Evolutionary conservation across 139 green algal species (phyloP).

Genomic region (Micractinium conductrix): DNA sequence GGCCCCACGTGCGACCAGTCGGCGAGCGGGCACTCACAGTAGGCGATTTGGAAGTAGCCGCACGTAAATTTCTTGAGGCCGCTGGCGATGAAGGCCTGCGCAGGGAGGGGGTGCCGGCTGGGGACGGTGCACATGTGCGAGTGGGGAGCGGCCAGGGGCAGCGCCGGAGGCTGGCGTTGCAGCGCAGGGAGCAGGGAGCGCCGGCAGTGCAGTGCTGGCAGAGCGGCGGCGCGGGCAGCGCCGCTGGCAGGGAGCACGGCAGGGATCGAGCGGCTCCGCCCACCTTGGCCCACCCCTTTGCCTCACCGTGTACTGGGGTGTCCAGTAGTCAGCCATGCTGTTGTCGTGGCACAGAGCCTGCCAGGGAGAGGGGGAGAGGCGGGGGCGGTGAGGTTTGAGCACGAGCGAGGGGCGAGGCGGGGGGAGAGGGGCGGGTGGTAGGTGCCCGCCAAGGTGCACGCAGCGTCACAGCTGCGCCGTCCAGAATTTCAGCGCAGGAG

Average conservation of each 20-base stretch:
- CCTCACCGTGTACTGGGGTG: background rate
- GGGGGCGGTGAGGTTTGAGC: background rate
- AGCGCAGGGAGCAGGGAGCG: background rate
- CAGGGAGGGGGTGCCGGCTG: background rate
- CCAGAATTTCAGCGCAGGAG: too few species aligned
- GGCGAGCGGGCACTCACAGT: background rate
- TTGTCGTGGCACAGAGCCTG: slow-evolving; percentile 18
- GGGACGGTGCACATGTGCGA: background rate
- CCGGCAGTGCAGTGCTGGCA: background rate
- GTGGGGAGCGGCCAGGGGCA: background rate
- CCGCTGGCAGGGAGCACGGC: background rate
- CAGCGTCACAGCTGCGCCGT: too few species aligned
- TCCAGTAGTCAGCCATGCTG: slow-evolving; percentile 12
- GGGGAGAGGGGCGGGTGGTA: too few species aligned
- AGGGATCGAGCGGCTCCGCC: background rate
- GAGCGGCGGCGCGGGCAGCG: background rate
- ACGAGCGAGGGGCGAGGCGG: background rate
- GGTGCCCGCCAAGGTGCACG: too few species aligned
- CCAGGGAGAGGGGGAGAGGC: too few species aligned
- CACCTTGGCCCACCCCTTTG: background rate
- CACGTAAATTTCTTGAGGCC: background rate
- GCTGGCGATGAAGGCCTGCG: slow-evolving; percentile 2
- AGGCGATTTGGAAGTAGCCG: background rate
- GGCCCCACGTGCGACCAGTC: background rate
- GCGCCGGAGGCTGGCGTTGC: too few species aligned